These are phyloP conservation scores for Hypoxylon sp. DNA, from an alignment of 2,329 filamentous ascomycete genomes.

Conservation along the genomic window DNA sequence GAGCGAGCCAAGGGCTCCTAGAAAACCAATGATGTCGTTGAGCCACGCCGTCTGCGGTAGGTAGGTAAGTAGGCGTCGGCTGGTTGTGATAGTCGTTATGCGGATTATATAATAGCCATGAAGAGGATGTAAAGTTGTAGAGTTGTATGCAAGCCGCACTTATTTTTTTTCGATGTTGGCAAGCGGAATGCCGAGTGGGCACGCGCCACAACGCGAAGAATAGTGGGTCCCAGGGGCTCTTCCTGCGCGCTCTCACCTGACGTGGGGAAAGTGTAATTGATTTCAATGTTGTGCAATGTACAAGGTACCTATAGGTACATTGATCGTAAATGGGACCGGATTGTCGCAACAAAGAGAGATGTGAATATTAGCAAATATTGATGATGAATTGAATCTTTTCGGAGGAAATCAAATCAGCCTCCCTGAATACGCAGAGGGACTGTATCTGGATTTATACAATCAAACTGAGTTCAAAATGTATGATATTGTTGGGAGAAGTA, in stretches of 20 bases:
- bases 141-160: not conserved
- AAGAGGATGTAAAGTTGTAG: slow-evolving; percentile 2
- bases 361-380: too few relatives aligned
- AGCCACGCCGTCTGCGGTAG: not conserved
- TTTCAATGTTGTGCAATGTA: not conserved
- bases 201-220: slow-evolving; percentile 40
- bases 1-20: not conserved
- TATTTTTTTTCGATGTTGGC: slow-evolving; percentile 21
- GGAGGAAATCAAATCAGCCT: too few relatives aligned
- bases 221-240: slow-evolving; percentile 5
- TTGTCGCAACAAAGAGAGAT: too few relatives aligned
- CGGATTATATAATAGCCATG: slow-evolving; percentile 3
- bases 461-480: too few relatives aligned
- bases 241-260: slow-evolving; percentile 46
- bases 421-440: too few relatives aligned
- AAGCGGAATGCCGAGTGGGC: slow-evolving; percentile 26
- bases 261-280: slow-evolving; percentile 34
- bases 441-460: too few relatives aligned
- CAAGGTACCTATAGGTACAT: slow-evolving; percentile 3
- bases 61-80: not conserved
- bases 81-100: not conserved
- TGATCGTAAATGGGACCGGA: too few relatives aligned
- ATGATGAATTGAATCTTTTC: too few relatives aligned
- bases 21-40: too few relatives aligned
- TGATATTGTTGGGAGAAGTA: too few relatives aligned